A percentile compares a stretch with the other conserved stretches of the same genome.
These are phyloP conservation scores for Tulasnella sp. DNA, from an alignment of 768 basidiomycete species.

Conservation along the genomic window DNA sequence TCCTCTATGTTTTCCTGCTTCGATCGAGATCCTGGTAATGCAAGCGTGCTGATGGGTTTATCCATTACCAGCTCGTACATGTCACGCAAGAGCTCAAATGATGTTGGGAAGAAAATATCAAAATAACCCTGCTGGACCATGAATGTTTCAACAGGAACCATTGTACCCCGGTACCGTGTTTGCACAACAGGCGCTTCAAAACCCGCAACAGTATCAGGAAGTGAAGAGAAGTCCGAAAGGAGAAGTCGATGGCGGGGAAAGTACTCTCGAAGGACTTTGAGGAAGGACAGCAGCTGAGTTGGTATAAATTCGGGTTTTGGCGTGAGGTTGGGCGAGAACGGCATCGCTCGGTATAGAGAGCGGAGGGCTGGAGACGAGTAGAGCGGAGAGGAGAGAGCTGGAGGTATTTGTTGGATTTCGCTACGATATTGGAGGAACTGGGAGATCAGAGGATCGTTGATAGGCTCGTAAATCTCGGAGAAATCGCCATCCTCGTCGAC, in stretches of 20 bases:
- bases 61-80: slow-evolving; percentile 82
- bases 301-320: slow-evolving; percentile 76
- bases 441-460: slow-evolving; percentile 74
- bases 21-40: slow-evolving; percentile 16
- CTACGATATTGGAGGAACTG: slow-evolving; percentile 65
- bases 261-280: slow-evolving; percentile 66
- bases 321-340: slow-evolving; percentile 86
- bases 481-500: slow-evolving; percentile 77
- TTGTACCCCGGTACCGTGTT: slow-evolving; percentile 73
- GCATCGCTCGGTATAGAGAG: slow-evolving; percentile 54
- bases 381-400: slow-evolving; percentile 42
- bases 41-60: slow-evolving; percentile 31
- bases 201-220: slow-evolving; percentile 79
- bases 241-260: slow-evolving; percentile 93
- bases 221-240: slow-evolving; percentile 80
- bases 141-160: slow-evolving; percentile 81
- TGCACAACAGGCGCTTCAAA: slow-evolving; percentile 86
- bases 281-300: slow-evolving; percentile 75
- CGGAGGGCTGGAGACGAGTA: slow-evolving; percentile 46
- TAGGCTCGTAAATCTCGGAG: slow-evolving; percentile 65
- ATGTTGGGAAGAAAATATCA: slow-evolving; percentile 97
- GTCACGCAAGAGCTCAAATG: slow-evolving; percentile 73
- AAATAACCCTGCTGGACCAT: slow-evolving; percentile 94
- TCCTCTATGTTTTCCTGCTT: slow-evolving; percentile 23
- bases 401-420: slow-evolving; percentile 45